These are phyloP conservation scores for Austroboletus novae-zelandiae DNA, from an alignment of 1,284 basidiomycete genomes.

Conservation along the genomic window DNA sequence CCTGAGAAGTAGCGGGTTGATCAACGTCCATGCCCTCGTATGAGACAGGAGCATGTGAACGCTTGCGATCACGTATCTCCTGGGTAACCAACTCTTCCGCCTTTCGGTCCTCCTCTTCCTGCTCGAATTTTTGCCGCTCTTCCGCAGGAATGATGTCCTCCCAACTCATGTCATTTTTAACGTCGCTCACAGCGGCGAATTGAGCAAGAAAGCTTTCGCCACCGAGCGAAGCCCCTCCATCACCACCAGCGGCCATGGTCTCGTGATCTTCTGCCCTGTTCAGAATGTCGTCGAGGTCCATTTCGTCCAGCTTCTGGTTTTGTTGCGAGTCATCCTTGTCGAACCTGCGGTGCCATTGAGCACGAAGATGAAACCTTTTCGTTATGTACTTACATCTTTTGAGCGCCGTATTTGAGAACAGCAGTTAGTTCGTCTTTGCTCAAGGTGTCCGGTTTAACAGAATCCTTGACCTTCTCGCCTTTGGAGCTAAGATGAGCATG, in stretches of 20 bases:
- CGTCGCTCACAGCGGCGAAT: slow-evolving; percentile 95
- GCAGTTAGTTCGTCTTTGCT: slow-evolving; percentile 98
- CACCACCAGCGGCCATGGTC: slow-evolving; percentile 78
- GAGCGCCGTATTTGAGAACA: slow-evolving; percentile 99
- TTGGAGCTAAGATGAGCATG: slow-evolving; percentile 93
- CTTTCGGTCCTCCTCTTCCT: slow-evolving; percentile 76
- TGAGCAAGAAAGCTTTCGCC: slow-evolving; percentile 96
- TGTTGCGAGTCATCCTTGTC: slow-evolving; percentile 94
- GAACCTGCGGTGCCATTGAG: slow-evolving; percentile 57
- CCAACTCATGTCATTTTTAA: slow-evolving; percentile 98
- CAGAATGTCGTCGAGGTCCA: slow-evolving; percentile 98
- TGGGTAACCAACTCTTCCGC: slow-evolving; percentile 64
- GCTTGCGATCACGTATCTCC: slow-evolving; percentile 74
- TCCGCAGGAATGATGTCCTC: slow-evolving; percentile 98
- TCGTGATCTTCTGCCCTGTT: slow-evolving; percentile 97
- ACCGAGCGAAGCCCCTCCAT: slow-evolving; percentile 85
- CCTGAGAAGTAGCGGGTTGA: slow-evolving; percentile 56
- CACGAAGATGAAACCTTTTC: slow-evolving; percentile 9
- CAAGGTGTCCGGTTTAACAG: slow-evolving; percentile 81
- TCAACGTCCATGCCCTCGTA: slow-evolving; percentile 92
- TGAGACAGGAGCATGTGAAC: slow-evolving; percentile 82
- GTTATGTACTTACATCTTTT: slow-evolving; percentile 82
- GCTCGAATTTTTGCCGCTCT: slow-evolving; percentile 84
- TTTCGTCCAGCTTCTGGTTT: slow-evolving; percentile 96
- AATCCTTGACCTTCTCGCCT: slow-evolving; percentile 61